Base-by-base conservation (phyloP, 768 basidiomycete species). In the Macrocybe gigantea region DNA sequence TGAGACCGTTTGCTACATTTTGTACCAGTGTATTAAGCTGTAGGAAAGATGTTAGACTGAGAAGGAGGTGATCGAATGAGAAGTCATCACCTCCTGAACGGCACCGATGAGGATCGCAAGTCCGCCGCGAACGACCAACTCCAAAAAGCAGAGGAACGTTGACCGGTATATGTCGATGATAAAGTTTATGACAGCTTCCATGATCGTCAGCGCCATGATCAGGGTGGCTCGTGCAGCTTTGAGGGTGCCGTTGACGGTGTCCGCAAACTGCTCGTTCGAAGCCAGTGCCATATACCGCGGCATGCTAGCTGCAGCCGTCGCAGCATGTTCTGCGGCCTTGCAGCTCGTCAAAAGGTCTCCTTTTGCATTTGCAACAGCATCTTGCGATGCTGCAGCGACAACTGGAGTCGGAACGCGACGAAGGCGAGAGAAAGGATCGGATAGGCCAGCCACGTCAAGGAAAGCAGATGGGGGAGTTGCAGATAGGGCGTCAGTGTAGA, bases 131-230 rank as follows among this genome's bases (percentile, higher is more conserved):
- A 99, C 81, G 15, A 89, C 82, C 38, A 98, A 75, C 64, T 98
- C 93, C 53, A 96, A 69, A 56, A 96, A 93, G 64, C 95, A 99
- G 45, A 99, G 75, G 59, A 95, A 84, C 3, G 94, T 88, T 3
- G 93, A 94, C 36, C 93, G 85, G 61, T 96, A 98, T 40, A 85
- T 80, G 66, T 92, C 87, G 54, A 98, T 79, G 53, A 96, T 78
- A 65, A 98, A 97, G 58, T 89, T 92, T 66, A 93, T 84, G 58
- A 94, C 78, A 1, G 75, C 82, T 61, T 96, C 91, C 80, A 95
- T 85, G 34, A 83, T 71, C 0, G 88, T 95, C 48, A 97, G 69
- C 2, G 89, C 68, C 36, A 90, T 68, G 33, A 86, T 69, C 45
- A 96, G 75, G 5, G 85, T 77, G 7, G 73, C 80, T 14, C 88